Percentiles rank a stretch among this genome's conserved stretches.
Evolutionary conservation across 2,329 filamentous ascomycete genomes (phyloP).

Genomic region (Tolypocladium endophyticum): DNA sequence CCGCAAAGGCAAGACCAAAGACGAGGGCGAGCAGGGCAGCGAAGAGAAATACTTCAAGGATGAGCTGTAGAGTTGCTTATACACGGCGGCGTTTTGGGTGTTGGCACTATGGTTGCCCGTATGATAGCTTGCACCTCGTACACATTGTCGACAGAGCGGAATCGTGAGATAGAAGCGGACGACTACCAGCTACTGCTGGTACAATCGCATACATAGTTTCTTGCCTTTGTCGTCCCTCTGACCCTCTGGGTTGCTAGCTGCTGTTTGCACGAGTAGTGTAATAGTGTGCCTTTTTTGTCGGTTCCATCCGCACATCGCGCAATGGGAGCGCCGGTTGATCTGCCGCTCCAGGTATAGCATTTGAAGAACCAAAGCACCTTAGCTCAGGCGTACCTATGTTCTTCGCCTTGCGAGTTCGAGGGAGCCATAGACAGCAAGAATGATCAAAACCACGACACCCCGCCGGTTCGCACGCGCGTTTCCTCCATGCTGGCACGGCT

Average conservation of each 20-base stretch:
- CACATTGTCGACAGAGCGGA: not conserved
- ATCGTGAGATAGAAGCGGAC: not conserved
- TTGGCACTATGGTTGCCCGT: not conserved
- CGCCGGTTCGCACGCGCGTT: not conserved
- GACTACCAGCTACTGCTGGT: not conserved
- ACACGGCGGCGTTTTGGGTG: not conserved
- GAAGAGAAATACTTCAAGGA: constrained; percentile 43
- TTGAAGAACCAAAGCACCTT: too few species aligned
- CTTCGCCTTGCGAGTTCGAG: not conserved
- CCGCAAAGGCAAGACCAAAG: not conserved
- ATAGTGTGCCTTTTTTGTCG: not conserved
- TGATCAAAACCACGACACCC: not conserved
- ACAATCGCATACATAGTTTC: not conserved
- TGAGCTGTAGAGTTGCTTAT: constrained; percentile 28
- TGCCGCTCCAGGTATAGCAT: too few species aligned
- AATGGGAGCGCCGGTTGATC: too few species aligned
- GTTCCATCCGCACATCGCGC: too few species aligned
- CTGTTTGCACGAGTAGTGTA: not conserved
- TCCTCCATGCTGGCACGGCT: too few species aligned
- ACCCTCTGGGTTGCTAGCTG: not conserved
- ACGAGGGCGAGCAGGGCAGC: constrained; percentile 25
- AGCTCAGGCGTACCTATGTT: not conserved
- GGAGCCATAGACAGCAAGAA: not conserved
- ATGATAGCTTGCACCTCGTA: not conserved
- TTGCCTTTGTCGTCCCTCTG: not conserved